Conservation (phyloP, 2,329 filamentous ascomycete genomes). For the Coniella lustricola region DNA sequence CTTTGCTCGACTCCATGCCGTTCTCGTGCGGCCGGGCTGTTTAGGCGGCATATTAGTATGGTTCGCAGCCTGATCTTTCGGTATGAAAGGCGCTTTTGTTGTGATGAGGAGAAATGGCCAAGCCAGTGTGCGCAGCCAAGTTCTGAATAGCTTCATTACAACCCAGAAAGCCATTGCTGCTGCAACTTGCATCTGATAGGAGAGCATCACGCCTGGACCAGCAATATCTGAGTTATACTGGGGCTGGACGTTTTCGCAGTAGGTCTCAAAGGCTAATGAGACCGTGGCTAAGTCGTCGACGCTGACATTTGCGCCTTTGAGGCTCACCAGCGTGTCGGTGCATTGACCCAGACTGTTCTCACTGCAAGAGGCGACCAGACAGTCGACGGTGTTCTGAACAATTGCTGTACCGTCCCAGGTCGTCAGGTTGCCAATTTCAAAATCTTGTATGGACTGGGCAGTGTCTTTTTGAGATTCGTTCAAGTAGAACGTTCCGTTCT, state of each 20-base stretch:
- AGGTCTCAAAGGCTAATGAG: not conserved
- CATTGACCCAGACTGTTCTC: not conserved
- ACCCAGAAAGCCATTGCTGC: conserved; percentile 1
- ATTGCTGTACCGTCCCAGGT: conserved; percentile 1
- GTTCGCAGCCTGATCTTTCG: not conserved
- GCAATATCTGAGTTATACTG: conserved; percentile 8
- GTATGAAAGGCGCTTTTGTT: not conserved
- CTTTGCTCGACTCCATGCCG: conserved; percentile 1
- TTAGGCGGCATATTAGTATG: not conserved
- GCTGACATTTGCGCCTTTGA: not conserved
- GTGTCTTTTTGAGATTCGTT: not conserved
- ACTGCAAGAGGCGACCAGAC: conserved; percentile 1
- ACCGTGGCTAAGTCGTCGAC: not conserved
- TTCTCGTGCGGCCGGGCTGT: not conserved
- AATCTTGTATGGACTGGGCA: not conserved
- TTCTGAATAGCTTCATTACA: not conserved
- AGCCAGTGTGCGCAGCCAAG: not conserved
- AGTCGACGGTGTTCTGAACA: not conserved
- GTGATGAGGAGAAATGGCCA: not conserved
- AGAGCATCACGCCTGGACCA: conserved; percentile 5
- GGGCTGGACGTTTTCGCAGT: not conserved
- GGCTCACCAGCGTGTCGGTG: not conserved
- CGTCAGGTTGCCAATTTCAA: not conserved
- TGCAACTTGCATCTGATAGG: conserved; percentile 3
- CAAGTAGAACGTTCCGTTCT: not conserved